A percentile compares a stretch with the other conserved stretches of the same genome.
These are phyloP conservation scores for Biscutella laevigata DNA, from an alignment of 441 rosid species.

Conservation along the genomic window DNA sequence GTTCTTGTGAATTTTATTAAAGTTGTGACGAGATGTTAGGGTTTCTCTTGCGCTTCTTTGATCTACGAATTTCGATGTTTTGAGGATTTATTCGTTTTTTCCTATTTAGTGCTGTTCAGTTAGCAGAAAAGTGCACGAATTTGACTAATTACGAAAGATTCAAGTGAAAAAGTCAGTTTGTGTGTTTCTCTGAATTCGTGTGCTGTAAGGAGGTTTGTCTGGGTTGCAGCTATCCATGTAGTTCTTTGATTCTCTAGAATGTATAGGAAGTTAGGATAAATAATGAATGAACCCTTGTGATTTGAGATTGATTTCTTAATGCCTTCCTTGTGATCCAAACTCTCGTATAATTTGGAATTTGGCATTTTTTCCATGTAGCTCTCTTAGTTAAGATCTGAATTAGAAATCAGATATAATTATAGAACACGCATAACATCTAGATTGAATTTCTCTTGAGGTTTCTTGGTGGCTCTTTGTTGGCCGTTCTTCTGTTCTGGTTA, in stretches of 20 bases:
- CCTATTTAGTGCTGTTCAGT: constrained; percentile 12
- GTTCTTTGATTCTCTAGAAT: constrained; percentile 15
- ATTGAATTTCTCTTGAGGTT: neutral
- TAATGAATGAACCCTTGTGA: constrained; percentile 14
- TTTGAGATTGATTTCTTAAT: constrained; percentile 5
- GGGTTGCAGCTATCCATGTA: neutral
- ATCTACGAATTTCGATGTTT: neutral
- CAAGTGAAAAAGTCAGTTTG: neutral
- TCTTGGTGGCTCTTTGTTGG: neutral
- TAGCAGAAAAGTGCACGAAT: constrained; percentile 16
- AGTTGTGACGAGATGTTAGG: constrained; percentile 18
- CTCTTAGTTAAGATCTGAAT: constrained; percentile 13
- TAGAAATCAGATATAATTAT: neutral
- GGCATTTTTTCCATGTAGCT: neutral
- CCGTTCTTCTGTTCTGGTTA: neutral
- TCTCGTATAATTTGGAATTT: neutral
- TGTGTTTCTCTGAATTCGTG: constrained; percentile 1
- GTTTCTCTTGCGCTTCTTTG: constrained; percentile 17
- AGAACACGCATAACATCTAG: constrained; percentile 10
- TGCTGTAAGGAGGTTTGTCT: neutral
- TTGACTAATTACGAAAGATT: constrained; percentile 3
- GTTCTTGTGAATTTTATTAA: neutral
- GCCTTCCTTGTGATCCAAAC: neutral
- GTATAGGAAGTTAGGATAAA: neutral
- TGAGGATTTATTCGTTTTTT: neutral